Base-by-base conservation (phyloP, 2,329 filamentous ascomycete species). In the Zymoseptoria crescenta region DNA sequence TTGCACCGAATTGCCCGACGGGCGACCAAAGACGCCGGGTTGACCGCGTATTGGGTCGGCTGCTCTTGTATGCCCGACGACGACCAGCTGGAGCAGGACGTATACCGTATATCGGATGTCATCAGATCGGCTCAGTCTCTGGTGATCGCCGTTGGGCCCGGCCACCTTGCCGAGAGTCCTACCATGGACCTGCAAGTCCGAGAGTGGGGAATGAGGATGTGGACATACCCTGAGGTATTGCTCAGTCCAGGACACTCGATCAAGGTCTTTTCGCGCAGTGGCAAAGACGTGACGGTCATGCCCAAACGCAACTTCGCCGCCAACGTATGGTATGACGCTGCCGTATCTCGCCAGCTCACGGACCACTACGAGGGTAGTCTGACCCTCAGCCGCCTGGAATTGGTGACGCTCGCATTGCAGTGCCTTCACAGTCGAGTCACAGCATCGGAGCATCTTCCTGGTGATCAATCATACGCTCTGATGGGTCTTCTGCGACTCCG, bases 81-180 rank as follows among this genome's bases (percentile, higher is more conserved):
- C n/a, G 52, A 54, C 2, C 52, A 58, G 52, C 54, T 55, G 35
- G 56, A 58, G 35, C 28, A 62, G 28, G 60, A 72, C 63, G 74
- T 79, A 1, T 78, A 77, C 56, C 70, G 74, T 6, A 79, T 79
- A 50, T 75, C 76, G 58, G 77, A 80, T 58, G 73, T 79, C 3
- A 74, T 78, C 6, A 73, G 77, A 10, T 74, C 73, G 5, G 74
- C 77, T 1, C 69, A 74, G 13, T 74, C 73, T 1, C 64, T 80
- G 20, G 72, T 74, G 10, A 76, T 80, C 20, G 74, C 74, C 1
- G 73, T 79, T 2, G 74, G 74, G 2, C 68, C 62, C 20, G 69
- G 68, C 24, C 56, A 70, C 19, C 35, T 49, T 19, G 20, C 49
- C 13, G 54, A 49, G 9, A 10, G 35, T 28, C 69, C 67, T 4